A percentile compares a stretch with the other conserved stretches of the same genome.
Conservation (phyloP, 139 green algal genomes). For the Prasinococcaceae sp. region DNA sequence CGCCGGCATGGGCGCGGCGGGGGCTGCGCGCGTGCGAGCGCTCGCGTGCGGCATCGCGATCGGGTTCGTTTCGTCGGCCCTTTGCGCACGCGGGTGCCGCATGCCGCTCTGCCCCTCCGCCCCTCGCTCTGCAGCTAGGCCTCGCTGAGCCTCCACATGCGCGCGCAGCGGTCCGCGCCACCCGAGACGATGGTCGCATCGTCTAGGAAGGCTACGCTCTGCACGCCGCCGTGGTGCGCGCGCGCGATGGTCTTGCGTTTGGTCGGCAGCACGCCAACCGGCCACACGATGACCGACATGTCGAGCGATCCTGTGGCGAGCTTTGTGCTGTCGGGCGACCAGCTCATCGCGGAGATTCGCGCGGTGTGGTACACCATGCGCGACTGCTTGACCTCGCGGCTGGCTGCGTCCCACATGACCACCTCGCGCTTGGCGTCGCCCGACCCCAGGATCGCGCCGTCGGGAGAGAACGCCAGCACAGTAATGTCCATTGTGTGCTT, state of each 20-base stretch:
- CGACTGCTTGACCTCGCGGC: slow-evolving; percentile 20
- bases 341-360: slow-evolving; percentile 22
- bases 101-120: no score
- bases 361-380: slow-evolving; percentile 27
- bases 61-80: no score
- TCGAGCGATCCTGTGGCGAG: slow-evolving; percentile 27
- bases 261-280: slow-evolving; percentile 16
- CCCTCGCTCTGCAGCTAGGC: no score
- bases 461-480: slow-evolving; percentile 16
- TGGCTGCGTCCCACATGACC: slow-evolving; percentile 25
- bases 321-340: slow-evolving; percentile 9
- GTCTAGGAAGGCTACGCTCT: slow-evolving; percentile 11
- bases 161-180: slow-evolving; percentile 20
- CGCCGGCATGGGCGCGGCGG: no score
- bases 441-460: slow-evolving; percentile 21
- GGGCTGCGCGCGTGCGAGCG: no score
- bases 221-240: slow-evolving; percentile 21
- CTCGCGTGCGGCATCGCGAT: no score
- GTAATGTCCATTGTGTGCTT: no score
- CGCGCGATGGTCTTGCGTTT: slow-evolving; percentile 16
- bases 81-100: no score
- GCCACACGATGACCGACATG: slow-evolving; percentile 23
- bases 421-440: slow-evolving; percentile 27
- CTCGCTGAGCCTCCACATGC: slow-evolving; percentile 17
- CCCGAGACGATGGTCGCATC: slow-evolving; percentile 7